Evolutionary conservation across 352 stramenopile genomes (phyloP), one percentile per base, ranked within the genome.

Genomic region (Elongisporangium prolatum): DNA sequence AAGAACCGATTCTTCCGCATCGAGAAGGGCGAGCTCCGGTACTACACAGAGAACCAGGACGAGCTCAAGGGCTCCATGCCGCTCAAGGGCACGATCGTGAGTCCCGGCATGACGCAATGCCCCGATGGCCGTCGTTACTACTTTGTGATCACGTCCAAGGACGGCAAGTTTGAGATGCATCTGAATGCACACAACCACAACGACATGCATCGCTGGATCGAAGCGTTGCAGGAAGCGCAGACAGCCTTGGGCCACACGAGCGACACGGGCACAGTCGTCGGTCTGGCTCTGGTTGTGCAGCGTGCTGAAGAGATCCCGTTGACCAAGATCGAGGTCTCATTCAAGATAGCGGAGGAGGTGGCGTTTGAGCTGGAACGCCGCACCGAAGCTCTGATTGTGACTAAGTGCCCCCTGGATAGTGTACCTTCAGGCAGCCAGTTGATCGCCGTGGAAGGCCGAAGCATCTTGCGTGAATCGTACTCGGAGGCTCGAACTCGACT

Each of bases 1-100:
- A 91, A 91, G 69, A 93, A 92, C 55, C 80, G 86, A 10, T 95
- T 91, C 60, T 95, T 95, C 62, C 83, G 83, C 40, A 88, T 95
- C 59, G 84, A 95, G 67, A 77, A 80, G 50, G 81, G 82, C 7
- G 71, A 94, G 34, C 59, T 95, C 56, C 68, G 77, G 28, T 95
- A 95, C 60, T 95, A 91, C 64, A 91, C 84, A 8, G 80, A 92
- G 63, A 88, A 89, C 55, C 74, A 91, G 48, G 80, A 85, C 13
- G 71, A 84, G 34, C 55, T 89, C 4, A 92, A 89, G 52, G 86
- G 86, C 6, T 82, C 80, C 0, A 69, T 95, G 20, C 62, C 82
- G 14, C 59, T 95, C 17, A 91, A 92, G 38, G 82, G 82, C 38
- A 88, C 84, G 17, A 80, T 93, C 54, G 82, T 95, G 25, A 95